Base-by-base conservation (phyloP, 306 rosid genomes). In the Cicer bijugum region DNA sequence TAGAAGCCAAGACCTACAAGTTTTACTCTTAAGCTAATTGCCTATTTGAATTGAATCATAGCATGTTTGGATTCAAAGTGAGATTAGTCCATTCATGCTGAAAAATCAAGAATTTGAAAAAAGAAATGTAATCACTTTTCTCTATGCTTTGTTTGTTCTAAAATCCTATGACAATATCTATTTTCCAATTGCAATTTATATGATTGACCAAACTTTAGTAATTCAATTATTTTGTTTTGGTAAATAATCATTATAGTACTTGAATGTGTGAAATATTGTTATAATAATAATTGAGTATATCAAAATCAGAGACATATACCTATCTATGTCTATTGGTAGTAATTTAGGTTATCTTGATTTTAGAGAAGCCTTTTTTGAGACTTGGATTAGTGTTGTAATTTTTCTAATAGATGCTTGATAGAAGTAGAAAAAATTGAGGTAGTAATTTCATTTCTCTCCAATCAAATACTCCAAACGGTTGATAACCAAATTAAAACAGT, bases 1-100 rank as follows among this genome's bases (percentile, higher is more conserved):
- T 77, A 69, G 9, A 81, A 71, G 82, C 92, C 46, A 86, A 84
- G 82, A 8, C 14, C 63, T 89, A 88, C 77, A 1, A 67, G 6
- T 88, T 92, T 69, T 92, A 81, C 89, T 65, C 85, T 8, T 92
- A 80, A 79, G 15, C 42, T 48, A 42, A 1, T 58, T 56, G 6
- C 39, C 53, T 9, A 47, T 45, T 19, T 19, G 20, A 51, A 28
- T 28, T 28, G 35, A 23, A 23, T 23, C 5, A 28, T 28, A 4
- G 35, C 4, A 28, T 28, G 35, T 28, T 28, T 28, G 35, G 5
- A 28, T 3, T 28, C 35, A 28, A 28, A 4, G 0, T 28, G 35
- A 28, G 35, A 28, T 28, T 28, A 28, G 35, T 28, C 35, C 35
- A 28, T 4, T 28, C 5, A 28, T 28, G 35, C 4, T 28, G 35